phyloP scores from a whole-genome alignment of 140 eudicot genomes.

The Ambrosia hybrid region DNA sequence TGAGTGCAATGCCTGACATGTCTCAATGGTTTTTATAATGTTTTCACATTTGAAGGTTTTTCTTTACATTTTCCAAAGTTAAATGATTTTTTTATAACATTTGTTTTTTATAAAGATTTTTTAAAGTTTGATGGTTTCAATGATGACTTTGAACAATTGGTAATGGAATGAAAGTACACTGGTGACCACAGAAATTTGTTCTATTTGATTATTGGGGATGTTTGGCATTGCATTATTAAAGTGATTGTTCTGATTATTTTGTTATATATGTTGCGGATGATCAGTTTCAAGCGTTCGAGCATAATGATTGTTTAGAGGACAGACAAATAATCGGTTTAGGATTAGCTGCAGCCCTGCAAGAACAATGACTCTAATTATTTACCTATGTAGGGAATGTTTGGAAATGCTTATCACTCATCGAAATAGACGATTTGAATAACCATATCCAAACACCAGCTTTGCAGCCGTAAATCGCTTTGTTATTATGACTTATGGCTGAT shows the following conservation, averaged over 20 bases:
- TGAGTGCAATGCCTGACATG: conserved; percentile 16
- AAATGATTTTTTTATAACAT: not conserved
- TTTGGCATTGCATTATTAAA: conserved; percentile 5
- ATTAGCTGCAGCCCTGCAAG: conserved; percentile 11
- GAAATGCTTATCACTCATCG: not conserved
- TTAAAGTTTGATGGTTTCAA: conserved; percentile 1
- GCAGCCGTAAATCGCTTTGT: not conserved
- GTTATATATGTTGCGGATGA: not conserved
- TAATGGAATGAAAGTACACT: not conserved
- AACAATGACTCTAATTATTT: not conserved
- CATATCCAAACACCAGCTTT: not conserved
- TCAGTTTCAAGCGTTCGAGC: conserved; percentile 2
- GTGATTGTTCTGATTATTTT: not conserved
- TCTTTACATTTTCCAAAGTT: not conserved
- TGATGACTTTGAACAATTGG: not conserved
- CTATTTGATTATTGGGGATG: conserved; percentile 2
- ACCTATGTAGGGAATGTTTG: not conserved
- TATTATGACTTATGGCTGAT: not conserved
- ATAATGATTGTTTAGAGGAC: not conserved
- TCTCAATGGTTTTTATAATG: not conserved
- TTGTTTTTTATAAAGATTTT: not conserved
- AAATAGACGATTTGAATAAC: not conserved
- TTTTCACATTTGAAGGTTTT: not conserved
- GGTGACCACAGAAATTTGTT: not conserved
- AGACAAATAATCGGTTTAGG: not conserved